Evolutionary conservation across 2,329 filamentous ascomycete species (phyloP).

Genomic region (Colletotrichum lupini): DNA sequence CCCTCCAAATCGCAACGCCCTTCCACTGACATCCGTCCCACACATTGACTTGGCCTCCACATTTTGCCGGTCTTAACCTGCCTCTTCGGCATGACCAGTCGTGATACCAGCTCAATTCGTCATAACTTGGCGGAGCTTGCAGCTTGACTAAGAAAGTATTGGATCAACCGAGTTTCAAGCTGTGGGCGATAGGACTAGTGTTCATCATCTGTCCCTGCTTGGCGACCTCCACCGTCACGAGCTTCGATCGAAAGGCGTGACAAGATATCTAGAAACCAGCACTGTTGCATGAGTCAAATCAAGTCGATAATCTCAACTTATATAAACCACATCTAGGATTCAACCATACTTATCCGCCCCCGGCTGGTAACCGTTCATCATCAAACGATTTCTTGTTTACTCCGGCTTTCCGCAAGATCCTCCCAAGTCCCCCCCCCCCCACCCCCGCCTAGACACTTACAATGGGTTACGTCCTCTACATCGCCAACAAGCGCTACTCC

Average conservation of each 20-base stretch:
- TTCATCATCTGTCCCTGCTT: background rate
- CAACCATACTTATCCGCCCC: background rate
- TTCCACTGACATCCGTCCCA: constrained; percentile 13
- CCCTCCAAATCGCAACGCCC: constrained; percentile 8
- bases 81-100: background rate
- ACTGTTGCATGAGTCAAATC: constrained; percentile 22
- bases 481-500: constrained; percentile 58
- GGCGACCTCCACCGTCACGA: background rate
- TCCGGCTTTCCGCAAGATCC: background rate
- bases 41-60: background rate
- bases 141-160: background rate
- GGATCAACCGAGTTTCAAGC: background rate
- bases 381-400: background rate
- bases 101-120: background rate
- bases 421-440: background rate
- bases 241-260: background rate
- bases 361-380: too few relatives aligned
- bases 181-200: background rate
- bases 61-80: background rate
- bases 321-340: background rate
- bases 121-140: background rate
- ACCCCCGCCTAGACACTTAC: background rate
- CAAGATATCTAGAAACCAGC: background rate
- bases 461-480: constrained; percentile 53
- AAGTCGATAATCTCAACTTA: background rate